phyloP scores from a whole-genome alignment of 768 basidiomycete genomes.

The Russula abietina region DNA sequence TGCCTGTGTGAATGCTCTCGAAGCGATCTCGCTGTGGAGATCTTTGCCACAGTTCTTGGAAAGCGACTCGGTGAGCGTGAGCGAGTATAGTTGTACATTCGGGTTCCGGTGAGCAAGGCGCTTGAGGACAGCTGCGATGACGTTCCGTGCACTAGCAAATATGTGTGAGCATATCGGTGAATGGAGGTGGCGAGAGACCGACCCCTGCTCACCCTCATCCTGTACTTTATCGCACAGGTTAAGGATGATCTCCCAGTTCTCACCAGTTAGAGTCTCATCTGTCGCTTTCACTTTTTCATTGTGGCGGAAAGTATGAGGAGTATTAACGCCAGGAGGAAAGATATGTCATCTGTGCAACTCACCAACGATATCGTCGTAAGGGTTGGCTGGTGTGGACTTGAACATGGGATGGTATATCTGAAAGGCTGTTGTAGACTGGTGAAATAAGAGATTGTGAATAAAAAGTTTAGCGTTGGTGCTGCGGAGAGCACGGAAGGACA shows the following conservation, averaged over 20 bases:
- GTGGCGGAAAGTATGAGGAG: neutral
- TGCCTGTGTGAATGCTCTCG: constrained; percentile 84
- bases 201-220: constrained; percentile 87
- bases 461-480: neutral
- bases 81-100: constrained; percentile 92
- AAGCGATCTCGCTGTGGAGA: constrained; percentile 81
- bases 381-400: constrained; percentile 52
- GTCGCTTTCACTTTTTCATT: constrained; percentile 73
- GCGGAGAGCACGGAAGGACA: neutral
- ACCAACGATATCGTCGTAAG: constrained; percentile 90
- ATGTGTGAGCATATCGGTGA: constrained; percentile 4
- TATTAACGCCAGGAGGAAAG: neutral
- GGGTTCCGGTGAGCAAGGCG: constrained; percentile 91
- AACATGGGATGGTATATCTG: constrained; percentile 49
- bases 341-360: constrained; percentile 27
- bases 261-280: constrained; percentile 91
- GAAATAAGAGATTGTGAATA: neutral
- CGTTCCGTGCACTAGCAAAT: constrained; percentile 79
- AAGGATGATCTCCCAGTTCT: constrained; percentile 94
- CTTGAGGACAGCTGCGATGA: constrained; percentile 79
- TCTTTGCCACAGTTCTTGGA: constrained; percentile 85
- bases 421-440: neutral
- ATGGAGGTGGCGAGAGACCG: constrained; percentile 27
- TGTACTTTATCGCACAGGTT: constrained; percentile 95
- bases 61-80: constrained; percentile 81